Percentiles rank a stretch among this genome's conserved stretches.
These are phyloP conservation scores for Coelastrella sp. DNA, from an alignment of 139 green algal genomes.

Conservation along the genomic window DNA sequence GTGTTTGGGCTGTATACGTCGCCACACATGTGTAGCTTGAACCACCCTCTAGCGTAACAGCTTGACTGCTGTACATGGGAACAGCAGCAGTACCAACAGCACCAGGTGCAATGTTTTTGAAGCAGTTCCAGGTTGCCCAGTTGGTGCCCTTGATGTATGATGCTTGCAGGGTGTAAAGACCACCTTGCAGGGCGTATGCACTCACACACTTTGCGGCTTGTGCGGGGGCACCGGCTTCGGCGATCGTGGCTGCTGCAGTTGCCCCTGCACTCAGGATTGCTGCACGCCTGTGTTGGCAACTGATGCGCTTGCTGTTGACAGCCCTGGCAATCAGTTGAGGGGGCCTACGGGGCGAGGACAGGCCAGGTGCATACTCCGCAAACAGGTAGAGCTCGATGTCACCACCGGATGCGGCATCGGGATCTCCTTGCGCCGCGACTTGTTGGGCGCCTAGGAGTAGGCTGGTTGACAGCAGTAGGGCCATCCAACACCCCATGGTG, in stretches of 20 bases:
- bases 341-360: background rate
- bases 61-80: constrained; percentile 15
- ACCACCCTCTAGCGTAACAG: background rate
- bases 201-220: background rate
- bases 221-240: background rate
- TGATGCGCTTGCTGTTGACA: constrained; percentile 29
- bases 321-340: constrained; percentile 4
- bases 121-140: constrained; percentile 39
- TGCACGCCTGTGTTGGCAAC: background rate
- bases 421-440: background rate
- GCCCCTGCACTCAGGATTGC: background rate
- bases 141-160: constrained; percentile 27
- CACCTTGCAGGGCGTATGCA: background rate
- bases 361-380: background rate
- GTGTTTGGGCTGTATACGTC: constrained; percentile 23
- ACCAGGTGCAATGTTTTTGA: background rate
- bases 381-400: constrained; percentile 8
- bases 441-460: background rate
- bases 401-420: background rate
- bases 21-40: constrained; percentile 37
- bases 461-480: background rate
- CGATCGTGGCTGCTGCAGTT: background rate
- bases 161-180: constrained; percentile 26
- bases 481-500: background rate
- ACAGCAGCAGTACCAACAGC: constrained; percentile 1